Percentiles rank a stretch among this genome's conserved stretches.
These are phyloP conservation scores for Termitomyces sp. DNA, from an alignment of 768 basidiomycete species.

Conservation along the genomic window DNA sequence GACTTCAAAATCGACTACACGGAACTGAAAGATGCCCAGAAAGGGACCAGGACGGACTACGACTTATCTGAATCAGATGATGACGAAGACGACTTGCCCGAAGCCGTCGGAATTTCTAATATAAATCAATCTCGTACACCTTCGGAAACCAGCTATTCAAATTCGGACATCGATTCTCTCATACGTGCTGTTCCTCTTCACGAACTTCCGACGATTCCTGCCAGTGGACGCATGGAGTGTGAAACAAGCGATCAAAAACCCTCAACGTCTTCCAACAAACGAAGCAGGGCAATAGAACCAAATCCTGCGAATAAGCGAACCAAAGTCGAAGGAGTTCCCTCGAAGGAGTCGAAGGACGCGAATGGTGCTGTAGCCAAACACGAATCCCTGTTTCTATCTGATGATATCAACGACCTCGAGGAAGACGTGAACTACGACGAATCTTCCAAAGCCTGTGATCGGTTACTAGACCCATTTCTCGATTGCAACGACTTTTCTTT, in stretches of 20 bases:
- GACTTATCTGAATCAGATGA: slow-evolving; percentile 28
- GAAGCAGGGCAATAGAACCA: background rate
- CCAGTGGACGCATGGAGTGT: background rate
- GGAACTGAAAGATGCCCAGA: slow-evolving; percentile 27
- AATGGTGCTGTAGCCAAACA: background rate
- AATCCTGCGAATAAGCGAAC: background rate
- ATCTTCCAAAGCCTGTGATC: background rate
- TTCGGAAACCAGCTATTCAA: slow-evolving; percentile 35
- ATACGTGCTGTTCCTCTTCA: slow-evolving; percentile 32
- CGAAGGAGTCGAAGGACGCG: background rate
- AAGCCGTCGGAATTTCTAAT: slow-evolving; percentile 27
- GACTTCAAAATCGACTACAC: slow-evolving; percentile 52
- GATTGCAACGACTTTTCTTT: slow-evolving; percentile 25
- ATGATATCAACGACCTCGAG: slow-evolving; percentile 1
- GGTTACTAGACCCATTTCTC: background rate
- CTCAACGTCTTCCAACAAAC: background rate
- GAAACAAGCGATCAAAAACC: background rate
- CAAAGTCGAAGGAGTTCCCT: background rate
- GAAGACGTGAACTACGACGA: background rate
- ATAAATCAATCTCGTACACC: slow-evolving; percentile 3
- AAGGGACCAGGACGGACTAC: slow-evolving; percentile 14
- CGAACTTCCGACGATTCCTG: slow-evolving; percentile 1
- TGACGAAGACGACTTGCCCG: slow-evolving; percentile 45
- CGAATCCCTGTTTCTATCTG: slow-evolving; percentile 5
- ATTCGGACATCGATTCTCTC: slow-evolving; percentile 41